phyloP scores from a whole-genome alignment of 2,329 filamentous ascomycete genomes.

The Cytospora mali region DNA sequence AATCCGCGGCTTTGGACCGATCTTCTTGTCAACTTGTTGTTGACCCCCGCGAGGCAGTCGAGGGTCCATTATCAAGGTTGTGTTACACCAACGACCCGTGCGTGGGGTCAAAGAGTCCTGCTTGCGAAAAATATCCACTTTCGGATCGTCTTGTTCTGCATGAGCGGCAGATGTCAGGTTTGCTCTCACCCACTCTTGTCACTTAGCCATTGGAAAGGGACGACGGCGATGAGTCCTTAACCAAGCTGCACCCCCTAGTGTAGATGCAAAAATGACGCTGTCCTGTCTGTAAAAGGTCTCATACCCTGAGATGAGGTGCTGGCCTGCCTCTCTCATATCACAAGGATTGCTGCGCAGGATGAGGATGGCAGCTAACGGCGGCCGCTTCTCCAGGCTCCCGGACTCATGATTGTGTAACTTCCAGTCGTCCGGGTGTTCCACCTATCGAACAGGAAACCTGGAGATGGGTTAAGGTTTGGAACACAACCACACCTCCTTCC shows the following conservation, averaged over 20 bases:
- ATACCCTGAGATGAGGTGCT: too few species aligned
- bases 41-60: neutral
- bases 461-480: conserved; percentile 23
- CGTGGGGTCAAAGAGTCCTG: conserved; percentile 23
- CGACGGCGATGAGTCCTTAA: conserved; percentile 5
- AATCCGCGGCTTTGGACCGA: neutral
- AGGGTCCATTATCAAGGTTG: neutral
- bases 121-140: conserved; percentile 12
- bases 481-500: conserved; percentile 22
- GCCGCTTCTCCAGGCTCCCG: neutral
- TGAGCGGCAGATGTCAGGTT: conserved; percentile 18
- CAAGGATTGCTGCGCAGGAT: neutral
- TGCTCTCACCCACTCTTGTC: too few species aligned
- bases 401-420: neutral
- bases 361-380: neutral
- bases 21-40: neutral
- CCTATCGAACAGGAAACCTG: conserved; percentile 7
- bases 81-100: conserved; percentile 19
- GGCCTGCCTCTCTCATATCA: neutral
- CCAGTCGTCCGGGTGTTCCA: conserved; percentile 1
- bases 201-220: conserved; percentile 6
- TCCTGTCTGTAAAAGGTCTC: neutral
- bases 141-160: conserved; percentile 17
- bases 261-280: conserved; percentile 14
- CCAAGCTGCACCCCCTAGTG: conserved; percentile 1